Percentiles rank a stretch among this genome's conserved stretches.
phyloP scores from a whole-genome alignment of 306 rosid genomes.

The Cicer judaicum region DNA sequence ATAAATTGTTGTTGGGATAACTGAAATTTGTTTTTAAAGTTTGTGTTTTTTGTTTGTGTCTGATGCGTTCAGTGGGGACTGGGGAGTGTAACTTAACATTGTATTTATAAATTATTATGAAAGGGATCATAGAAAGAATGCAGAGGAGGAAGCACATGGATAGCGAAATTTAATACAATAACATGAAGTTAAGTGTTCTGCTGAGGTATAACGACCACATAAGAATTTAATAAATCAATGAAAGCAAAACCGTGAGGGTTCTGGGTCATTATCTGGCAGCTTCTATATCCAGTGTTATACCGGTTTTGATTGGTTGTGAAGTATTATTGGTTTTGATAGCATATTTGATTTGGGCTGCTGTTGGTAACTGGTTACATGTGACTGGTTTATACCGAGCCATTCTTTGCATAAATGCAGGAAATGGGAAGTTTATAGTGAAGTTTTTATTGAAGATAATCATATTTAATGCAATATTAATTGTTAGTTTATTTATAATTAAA shows the following conservation, averaged over 20 bases:
- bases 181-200: not conserved
- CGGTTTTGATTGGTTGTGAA: not conserved
- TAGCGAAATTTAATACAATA: not conserved
- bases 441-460: not conserved
- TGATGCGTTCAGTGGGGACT: not conserved
- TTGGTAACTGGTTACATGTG: not conserved
- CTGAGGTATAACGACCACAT: not conserved
- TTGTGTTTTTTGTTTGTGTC: constrained; percentile 24
- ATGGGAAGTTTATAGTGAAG: not conserved
- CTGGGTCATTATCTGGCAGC: not conserved
- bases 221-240: not conserved
- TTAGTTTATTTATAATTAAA: not conserved
- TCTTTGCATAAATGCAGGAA: not conserved
- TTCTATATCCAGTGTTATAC: not conserved
- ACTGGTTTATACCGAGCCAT: not conserved
- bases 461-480: constrained; percentile 2
- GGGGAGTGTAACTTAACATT: not conserved
- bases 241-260: not conserved
- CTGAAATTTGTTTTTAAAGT: constrained; percentile 13
- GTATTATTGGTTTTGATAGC: not conserved
- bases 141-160: not conserved
- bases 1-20: not conserved
- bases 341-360: not conserved
- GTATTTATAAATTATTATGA: constrained; percentile 30
- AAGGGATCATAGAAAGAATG: constrained; percentile 13